A percentile compares a stretch with the other conserved stretches of the same genome.
These are phyloP conservation scores for Boletus pseudo-olivaceus DNA, from an alignment of 768 basidiomycete genomes.

Conservation along the genomic window DNA sequence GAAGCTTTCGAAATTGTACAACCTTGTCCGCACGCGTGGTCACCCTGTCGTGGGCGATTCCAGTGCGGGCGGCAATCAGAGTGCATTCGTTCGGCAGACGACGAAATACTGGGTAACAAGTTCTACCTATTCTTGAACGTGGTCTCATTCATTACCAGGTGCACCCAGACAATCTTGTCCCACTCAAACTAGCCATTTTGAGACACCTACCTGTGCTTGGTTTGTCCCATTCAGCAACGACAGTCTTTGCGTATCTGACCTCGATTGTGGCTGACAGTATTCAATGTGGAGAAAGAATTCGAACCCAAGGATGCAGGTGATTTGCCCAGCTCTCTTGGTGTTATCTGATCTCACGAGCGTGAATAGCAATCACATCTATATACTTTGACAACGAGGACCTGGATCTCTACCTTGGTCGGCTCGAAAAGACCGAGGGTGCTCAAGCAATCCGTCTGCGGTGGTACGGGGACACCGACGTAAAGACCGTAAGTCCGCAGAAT, in stretches of 20 bases:
- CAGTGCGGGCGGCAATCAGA: constrained; percentile 91
- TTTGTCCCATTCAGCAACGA: constrained; percentile 33
- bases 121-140: neutral
- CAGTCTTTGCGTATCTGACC: neutral
- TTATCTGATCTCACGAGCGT: constrained; percentile 4
- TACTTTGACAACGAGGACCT: constrained; percentile 97
- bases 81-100: constrained; percentile 96
- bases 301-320: constrained; percentile 77
- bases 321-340: constrained; percentile 3
- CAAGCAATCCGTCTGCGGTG: constrained; percentile 95
- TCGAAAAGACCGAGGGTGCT: constrained; percentile 98
- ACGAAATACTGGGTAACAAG: constrained; percentile 95
- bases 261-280: constrained; percentile 51
- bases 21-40: constrained; percentile 92
- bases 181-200: constrained; percentile 89
- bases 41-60: constrained; percentile 94
- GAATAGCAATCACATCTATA: constrained; percentile 87
- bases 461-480: constrained; percentile 88
- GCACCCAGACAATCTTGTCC: constrained; percentile 92
- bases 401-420: constrained; percentile 91
- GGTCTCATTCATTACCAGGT: constrained; percentile 38
- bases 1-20: constrained; percentile 91
- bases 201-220: constrained; percentile 92
- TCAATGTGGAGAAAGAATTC: constrained; percentile 91
- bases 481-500: constrained; percentile 52